Percentiles rank a stretch among this genome's conserved stretches.
phyloP scores from a whole-genome alignment of 169 alveolate genomes.

The Plasmodium gonderi region DNA sequence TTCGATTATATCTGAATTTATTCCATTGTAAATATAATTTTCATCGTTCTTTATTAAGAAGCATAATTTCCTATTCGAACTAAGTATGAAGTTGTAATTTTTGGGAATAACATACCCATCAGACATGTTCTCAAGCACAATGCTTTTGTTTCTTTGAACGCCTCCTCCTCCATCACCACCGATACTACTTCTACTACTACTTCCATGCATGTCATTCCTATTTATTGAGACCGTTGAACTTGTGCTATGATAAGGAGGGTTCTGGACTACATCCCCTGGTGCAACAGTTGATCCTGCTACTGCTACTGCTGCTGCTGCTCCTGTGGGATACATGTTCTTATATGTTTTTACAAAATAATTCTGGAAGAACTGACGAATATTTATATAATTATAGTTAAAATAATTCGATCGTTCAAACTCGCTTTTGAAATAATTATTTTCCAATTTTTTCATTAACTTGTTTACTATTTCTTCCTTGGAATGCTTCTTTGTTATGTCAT shows the following conservation, averaged over 20 bases:
- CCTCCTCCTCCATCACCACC: background rate
- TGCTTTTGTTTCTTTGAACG: slow-evolving; percentile 12
- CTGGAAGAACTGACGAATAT: slow-evolving; percentile 15
- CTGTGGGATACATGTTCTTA: background rate
- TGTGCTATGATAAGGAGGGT: background rate
- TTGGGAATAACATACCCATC: slow-evolving; percentile 68
- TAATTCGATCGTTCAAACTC: slow-evolving; percentile 49
- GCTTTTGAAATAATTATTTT: slow-evolving; percentile 21
- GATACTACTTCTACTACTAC: background rate
- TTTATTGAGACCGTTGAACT: background rate
- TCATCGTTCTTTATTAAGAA: slow-evolving; percentile 44
- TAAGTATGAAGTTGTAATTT: slow-evolving; percentile 49
- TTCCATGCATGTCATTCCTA: background rate
- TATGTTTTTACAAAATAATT: slow-evolving; percentile 35
- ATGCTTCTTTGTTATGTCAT: slow-evolving; percentile 34
- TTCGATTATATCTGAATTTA: slow-evolving; percentile 62
- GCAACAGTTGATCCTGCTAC: background rate
- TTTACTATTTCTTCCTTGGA: slow-evolving; percentile 57
- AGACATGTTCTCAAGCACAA: slow-evolving; percentile 56
- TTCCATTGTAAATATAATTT: slow-evolving; percentile 29
- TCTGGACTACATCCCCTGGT: background rate
- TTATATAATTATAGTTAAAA: slow-evolving; percentile 4
- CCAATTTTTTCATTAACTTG: slow-evolving; percentile 43
- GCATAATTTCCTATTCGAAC: slow-evolving; percentile 58
- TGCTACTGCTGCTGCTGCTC: background rate